Conservation (phyloP, 176 grass and related monocot genomes). For the Carex kokanica region DNA sequence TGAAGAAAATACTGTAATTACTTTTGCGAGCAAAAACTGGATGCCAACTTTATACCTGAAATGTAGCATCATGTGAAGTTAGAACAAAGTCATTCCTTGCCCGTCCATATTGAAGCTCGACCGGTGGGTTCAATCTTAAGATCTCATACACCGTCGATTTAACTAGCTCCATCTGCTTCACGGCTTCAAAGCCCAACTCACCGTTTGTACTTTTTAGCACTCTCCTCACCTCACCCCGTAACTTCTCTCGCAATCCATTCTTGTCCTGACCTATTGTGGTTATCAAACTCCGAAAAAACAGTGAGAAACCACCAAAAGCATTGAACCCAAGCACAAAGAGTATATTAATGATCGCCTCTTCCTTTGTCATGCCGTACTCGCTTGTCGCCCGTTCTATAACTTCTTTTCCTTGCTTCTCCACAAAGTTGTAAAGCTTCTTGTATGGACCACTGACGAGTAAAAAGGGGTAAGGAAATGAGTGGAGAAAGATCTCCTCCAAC, state of each 20-base stretch:
- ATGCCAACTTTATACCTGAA: background rate
- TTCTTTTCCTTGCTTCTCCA: slow-evolving; percentile 45
- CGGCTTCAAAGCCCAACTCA: slow-evolving; percentile 38
- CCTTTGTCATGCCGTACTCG: slow-evolving; percentile 34
- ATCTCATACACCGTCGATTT: slow-evolving; percentile 69
- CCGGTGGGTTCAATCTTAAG: slow-evolving; percentile 66
- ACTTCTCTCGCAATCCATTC: slow-evolving; percentile 24
- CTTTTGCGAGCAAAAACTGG: background rate
- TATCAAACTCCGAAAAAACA: slow-evolving; percentile 56
- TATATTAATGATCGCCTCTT: slow-evolving; percentile 79
- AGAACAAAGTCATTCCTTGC: slow-evolving; percentile 68
- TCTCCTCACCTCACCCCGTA: slow-evolving; percentile 42
- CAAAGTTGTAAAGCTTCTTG: slow-evolving; percentile 58
- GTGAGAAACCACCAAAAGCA: slow-evolving; percentile 72
- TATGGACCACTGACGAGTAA: slow-evolving; percentile 44
- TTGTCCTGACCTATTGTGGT: slow-evolving; percentile 35
- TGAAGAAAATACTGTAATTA: background rate
- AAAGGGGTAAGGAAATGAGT: slow-evolving; percentile 70
- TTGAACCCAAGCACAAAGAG: slow-evolving; percentile 95
- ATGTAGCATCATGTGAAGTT: slow-evolving; percentile 40
- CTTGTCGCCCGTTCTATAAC: slow-evolving; percentile 30
- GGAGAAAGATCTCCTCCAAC: slow-evolving; percentile 74
- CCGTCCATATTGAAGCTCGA: slow-evolving; percentile 72
- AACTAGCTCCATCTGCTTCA: slow-evolving; percentile 60
- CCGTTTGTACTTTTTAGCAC: slow-evolving; percentile 25